Evolutionary conservation across 2,329 filamentous ascomycete genomes (phyloP).

Genomic region (Fusarium transvaalense): DNA sequence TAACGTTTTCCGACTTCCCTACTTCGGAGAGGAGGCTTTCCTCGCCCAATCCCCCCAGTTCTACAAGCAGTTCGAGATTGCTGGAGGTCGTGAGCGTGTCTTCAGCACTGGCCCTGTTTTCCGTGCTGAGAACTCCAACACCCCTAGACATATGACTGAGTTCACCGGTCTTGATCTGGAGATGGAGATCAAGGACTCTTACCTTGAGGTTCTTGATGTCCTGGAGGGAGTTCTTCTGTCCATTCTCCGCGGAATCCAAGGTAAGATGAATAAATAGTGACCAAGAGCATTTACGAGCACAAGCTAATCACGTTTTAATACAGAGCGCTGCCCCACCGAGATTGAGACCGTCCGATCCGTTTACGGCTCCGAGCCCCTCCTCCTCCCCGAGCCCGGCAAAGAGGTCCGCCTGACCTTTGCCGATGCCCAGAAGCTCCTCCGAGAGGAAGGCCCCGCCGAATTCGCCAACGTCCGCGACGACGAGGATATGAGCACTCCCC

Average conservation of each 20-base stretch:
- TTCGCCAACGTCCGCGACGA: constrained; percentile 77
- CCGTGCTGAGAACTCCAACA: constrained; percentile 88
- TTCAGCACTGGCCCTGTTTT: constrained; percentile 86
- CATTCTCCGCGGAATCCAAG: constrained; percentile 81
- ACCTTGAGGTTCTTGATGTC: constrained; percentile 79
- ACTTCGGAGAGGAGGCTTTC: constrained; percentile 87
- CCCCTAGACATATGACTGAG: constrained; percentile 86
- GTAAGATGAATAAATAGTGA: not conserved
- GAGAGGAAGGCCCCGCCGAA: constrained; percentile 77
- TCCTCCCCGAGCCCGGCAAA: constrained; percentile 79
- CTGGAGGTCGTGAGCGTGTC: constrained; percentile 80
- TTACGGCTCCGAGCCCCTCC: constrained; percentile 82
- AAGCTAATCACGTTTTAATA: not conserved
- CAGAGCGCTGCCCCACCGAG: constrained; percentile 74
- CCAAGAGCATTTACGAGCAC: no score
- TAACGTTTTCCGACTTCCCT: constrained; percentile 90
- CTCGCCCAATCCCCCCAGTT: constrained; percentile 86
- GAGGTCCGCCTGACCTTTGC: constrained; percentile 82
- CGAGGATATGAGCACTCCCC: constrained; percentile 83
- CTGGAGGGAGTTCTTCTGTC: constrained; percentile 80
- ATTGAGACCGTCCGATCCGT: constrained; percentile 78
- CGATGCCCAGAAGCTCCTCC: constrained; percentile 81
- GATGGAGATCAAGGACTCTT: constrained; percentile 84
- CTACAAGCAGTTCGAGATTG: constrained; percentile 90
- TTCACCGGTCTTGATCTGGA: constrained; percentile 91